Base-by-base conservation (phyloP, 768 basidiomycete genomes). In the Dentipellis fragilis region DNA sequence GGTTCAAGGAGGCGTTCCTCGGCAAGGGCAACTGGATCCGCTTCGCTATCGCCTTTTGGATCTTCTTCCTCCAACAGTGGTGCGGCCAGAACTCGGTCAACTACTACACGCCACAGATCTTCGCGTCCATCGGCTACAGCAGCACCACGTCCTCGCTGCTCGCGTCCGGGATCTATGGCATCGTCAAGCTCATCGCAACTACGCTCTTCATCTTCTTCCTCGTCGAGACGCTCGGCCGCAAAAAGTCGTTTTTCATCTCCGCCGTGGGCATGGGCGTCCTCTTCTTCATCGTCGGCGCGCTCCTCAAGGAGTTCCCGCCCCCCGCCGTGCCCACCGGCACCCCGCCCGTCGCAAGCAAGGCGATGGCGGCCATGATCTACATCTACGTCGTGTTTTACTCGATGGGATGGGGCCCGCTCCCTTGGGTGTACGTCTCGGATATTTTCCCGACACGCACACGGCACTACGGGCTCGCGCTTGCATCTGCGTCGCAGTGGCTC, bases 341-440 rank as follows among this genome's bases (percentile, higher is more conserved):
- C 46, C 70, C 67, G 8, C 66, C 83, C 0, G 74, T 81, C 0
- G 75, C 82, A 16, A 75, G 73, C 1, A 82, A 85, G 66, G 91
- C 77, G 0, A 93, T 92, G 90, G 89, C 90, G 3, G 87, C 81
- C 2, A 80, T 90, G 80, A 69, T 93, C 29, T 93, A 93, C 65
- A 80, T 93, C 54, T 93, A 88, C 63, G 88, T 91, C 45, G 85
- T 84, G 66, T 91, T 91, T 69, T 93, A 92, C 68, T 87, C 84
- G 3, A 85, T 91, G 80, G 88, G 87, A 39, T 89, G 87, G 84
- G 90, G 89, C 17, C 82, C 81, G n/a, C 67, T 76, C 11, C 85
- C 78, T 14, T 77, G 71, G 74, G 73, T 77, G 52, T 76, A 76
- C 65, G 85, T 84, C 45, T 75, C 87, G 5, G 91, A 93, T 66